Percentiles rank a stretch among this genome's conserved stretches.
Evolutionary conservation across 495 filamentous ascomycete genomes (phyloP).

Genomic region (Neurospora terricola): DNA sequence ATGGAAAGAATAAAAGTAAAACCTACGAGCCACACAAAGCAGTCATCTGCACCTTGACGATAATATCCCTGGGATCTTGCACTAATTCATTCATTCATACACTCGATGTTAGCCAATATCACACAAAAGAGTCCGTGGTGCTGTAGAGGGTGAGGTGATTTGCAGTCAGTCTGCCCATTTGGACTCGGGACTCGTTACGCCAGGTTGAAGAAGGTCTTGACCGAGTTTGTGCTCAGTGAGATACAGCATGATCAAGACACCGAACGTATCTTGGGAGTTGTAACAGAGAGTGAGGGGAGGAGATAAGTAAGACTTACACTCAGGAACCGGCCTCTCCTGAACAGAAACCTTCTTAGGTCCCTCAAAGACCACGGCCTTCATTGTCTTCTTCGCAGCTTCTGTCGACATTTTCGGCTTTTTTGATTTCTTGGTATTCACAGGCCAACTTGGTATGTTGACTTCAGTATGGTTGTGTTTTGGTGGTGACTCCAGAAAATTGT

Average conservation of each 20-base stretch:
- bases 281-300: background rate
- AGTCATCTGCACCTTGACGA: constrained; percentile 77
- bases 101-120: constrained; percentile 12
- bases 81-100: constrained; percentile 38
- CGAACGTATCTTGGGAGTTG: no score
- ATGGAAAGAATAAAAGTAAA: background rate
- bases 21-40: constrained; percentile 85
- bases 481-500: background rate
- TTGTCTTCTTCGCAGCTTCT: constrained; percentile 21
- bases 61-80: constrained; percentile 61
- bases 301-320: constrained; percentile 20
- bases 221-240: no score
- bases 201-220: no score
- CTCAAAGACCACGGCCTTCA: constrained; percentile 66
- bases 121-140: background rate
- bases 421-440: background rate
- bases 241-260: no score
- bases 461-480: background rate
- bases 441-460: background rate
- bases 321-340: constrained; percentile 55
- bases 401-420: background rate
- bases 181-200: background rate
- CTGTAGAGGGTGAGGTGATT: background rate
- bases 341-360: constrained; percentile 51
- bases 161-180: background rate